Evolutionary conservation across 1,139 yeast genomes (phyloP).

Genomic region (Suhomyces maxii): DNA sequence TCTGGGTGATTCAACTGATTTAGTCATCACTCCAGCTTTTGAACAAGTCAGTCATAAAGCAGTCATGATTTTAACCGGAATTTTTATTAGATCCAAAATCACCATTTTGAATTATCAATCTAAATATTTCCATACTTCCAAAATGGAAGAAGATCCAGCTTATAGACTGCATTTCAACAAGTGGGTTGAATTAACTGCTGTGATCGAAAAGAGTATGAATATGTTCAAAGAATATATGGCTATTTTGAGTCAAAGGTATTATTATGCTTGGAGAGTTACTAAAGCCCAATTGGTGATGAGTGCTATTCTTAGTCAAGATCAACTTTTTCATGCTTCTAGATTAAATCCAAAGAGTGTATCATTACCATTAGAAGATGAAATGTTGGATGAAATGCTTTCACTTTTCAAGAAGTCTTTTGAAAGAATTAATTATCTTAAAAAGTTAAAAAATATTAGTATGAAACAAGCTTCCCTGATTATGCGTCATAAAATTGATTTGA

Average conservation of each 20-base stretch:
- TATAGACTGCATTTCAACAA: constrained; percentile 9
- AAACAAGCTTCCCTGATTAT: not conserved
- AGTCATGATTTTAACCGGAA: constrained; percentile 28
- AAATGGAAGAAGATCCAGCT: constrained; percentile 5
- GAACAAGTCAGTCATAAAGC: constrained; percentile 42
- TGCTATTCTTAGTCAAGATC: constrained; percentile 8
- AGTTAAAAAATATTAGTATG: not conserved
- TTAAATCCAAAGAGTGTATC: not conserved
- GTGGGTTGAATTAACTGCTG: constrained; percentile 5
- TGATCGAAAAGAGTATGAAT: constrained; percentile 6
- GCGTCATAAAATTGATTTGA: not conserved
- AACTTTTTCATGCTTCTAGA: constrained; percentile 9
- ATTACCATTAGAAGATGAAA: constrained; percentile 3
- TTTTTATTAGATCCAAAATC: constrained; percentile 24
- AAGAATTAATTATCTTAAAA: not conserved
- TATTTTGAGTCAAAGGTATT: constrained; percentile 39
- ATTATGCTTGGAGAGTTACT: constrained; percentile 53
- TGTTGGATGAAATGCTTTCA: constrained; percentile 12
- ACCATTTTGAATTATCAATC: constrained; percentile 9
- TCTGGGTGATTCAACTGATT: constrained; percentile 29
- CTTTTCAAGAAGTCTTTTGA: constrained; percentile 11
- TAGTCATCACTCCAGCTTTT: constrained; percentile 43
- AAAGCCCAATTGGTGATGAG: constrained; percentile 34
- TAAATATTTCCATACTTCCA: constrained; percentile 9
- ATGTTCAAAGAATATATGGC: constrained; percentile 12